These are phyloP conservation scores for Tardiomyces blankii DNA, from an alignment of 1,139 yeast genomes.

Conservation along the genomic window DNA sequence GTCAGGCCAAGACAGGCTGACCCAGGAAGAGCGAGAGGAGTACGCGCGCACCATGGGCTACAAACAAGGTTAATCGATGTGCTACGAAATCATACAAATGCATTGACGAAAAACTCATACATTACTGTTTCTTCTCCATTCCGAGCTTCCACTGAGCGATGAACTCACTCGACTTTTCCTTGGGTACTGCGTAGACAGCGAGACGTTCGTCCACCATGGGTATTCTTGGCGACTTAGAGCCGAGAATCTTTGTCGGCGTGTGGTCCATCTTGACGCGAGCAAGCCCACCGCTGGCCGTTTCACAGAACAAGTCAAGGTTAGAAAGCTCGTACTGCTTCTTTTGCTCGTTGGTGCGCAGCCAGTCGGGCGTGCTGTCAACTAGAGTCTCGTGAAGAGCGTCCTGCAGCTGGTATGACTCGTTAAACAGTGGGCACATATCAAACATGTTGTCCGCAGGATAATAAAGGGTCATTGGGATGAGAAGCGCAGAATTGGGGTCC, in stretches of 20 bases:
- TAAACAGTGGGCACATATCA: constrained; percentile 33
- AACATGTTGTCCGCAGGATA: constrained; percentile 39
- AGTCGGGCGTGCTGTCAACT: constrained; percentile 29
- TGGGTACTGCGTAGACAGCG: constrained; percentile 73
- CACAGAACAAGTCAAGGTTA: constrained; percentile 66
- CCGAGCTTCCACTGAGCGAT: constrained; percentile 45
- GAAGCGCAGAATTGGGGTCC: constrained; percentile 69
- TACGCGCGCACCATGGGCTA: constrained; percentile 50
- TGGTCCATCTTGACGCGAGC: constrained; percentile 77
- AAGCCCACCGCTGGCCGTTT: constrained; percentile 73
- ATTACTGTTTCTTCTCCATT: background rate
- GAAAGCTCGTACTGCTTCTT: constrained; percentile 49
- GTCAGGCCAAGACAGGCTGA: constrained; percentile 35
- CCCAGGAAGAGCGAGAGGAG: constrained; percentile 36
- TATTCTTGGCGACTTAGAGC: constrained; percentile 50
- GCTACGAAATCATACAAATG: background rate
- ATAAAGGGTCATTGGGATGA: constrained; percentile 68
- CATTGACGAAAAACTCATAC: background rate
- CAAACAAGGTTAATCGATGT: constrained; percentile 7
- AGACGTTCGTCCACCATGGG: constrained; percentile 73
- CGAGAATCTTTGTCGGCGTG: constrained; percentile 51
- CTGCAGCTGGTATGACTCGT: constrained; percentile 74
- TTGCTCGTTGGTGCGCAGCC: constrained; percentile 27
- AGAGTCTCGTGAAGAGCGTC: constrained; percentile 56
- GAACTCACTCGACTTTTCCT: constrained; percentile 55